Percentiles rank a stretch among this genome's conserved stretches.
phyloP scores from a whole-genome alignment of 805 yeast species.

The Saccharomycodes ludwigii region DNA sequence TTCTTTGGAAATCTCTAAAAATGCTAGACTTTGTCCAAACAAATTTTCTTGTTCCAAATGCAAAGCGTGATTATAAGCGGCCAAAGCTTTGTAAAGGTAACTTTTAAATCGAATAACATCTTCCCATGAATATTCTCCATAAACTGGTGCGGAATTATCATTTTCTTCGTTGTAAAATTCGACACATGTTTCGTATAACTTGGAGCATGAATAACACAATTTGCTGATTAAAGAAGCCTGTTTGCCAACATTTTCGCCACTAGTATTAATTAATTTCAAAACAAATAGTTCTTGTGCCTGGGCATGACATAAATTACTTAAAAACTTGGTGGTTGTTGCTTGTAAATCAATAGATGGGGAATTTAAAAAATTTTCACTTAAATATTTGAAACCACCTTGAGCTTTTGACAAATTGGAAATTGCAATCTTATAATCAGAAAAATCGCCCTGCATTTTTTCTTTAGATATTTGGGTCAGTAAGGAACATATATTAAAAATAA shows the following conservation, averaged over 20 bases:
- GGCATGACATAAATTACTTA: constrained; percentile 57
- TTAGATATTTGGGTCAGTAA: constrained; percentile 41
- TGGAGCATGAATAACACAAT: constrained; percentile 51
- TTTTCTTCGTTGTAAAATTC: constrained; percentile 31
- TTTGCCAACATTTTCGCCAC: constrained; percentile 28
- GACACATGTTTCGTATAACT: constrained; percentile 40
- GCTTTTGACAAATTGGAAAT: constrained; percentile 57
- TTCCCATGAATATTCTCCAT: constrained; percentile 40
- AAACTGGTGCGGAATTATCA: constrained; percentile 13
- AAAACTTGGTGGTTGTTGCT: constrained; percentile 53
- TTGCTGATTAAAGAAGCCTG: constrained; percentile 67
- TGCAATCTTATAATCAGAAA: constrained; percentile 39
- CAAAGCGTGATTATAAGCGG: constrained; percentile 48
- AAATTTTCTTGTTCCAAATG: constrained; percentile 42
- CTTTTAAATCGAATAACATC: constrained; percentile 39
- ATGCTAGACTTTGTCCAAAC: constrained; percentile 69
- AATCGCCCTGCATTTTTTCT: constrained; percentile 22
- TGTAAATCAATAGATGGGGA: constrained; percentile 75
- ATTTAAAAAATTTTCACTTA: constrained; percentile 73
- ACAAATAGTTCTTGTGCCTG: constrained; percentile 84
- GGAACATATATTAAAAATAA: constrained; percentile 68
- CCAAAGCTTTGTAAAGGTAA: constrained; percentile 43
- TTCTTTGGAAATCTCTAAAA: constrained; percentile 38
- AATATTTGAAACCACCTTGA: constrained; percentile 61
- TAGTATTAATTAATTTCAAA: constrained; percentile 40